These are phyloP conservation scores for Reutealis trisperma DNA, from an alignment of 345 rosid species.

Conservation along the genomic window DNA sequence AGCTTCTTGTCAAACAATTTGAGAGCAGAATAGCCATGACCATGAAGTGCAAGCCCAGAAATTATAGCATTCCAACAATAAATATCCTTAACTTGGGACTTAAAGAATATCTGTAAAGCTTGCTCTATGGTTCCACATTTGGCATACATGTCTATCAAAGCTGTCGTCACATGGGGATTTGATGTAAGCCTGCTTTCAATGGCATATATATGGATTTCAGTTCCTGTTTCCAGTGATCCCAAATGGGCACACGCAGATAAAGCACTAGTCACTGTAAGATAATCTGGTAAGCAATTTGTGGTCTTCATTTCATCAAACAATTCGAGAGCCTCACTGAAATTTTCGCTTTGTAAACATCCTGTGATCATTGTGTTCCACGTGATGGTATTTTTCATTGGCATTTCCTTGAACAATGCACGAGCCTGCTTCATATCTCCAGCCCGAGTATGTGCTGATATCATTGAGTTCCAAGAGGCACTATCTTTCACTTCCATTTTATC, in stretches of 20 bases:
- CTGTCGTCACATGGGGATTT: conserved; percentile 23
- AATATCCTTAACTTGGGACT: conserved; percentile 26
- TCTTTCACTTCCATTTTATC: conserved; percentile 22
- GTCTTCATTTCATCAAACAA: conserved; percentile 30
- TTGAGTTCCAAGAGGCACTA: conserved; percentile 30
- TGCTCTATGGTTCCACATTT: conserved; percentile 33
- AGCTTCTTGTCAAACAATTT: conserved; percentile 8
- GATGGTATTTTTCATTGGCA: conserved; percentile 17
- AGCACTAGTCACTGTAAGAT: conserved; percentile 21
- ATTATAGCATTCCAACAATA: conserved; percentile 34
- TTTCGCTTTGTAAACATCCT: conserved; percentile 27
- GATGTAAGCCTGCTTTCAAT: conserved; percentile 17
- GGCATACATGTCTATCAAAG: conserved; percentile 32
- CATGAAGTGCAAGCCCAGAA: conserved; percentile 27
- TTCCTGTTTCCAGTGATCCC: conserved; percentile 27
- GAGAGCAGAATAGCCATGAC: conserved; percentile 26
- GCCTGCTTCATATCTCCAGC: conserved; percentile 25
- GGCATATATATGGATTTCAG: conserved; percentile 11
- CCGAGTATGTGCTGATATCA: conserved; percentile 13
- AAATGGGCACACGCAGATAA: conserved; percentile 30
- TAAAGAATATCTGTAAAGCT: conserved; percentile 14
- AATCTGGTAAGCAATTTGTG: conserved; percentile 15
- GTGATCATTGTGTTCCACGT: conserved; percentile 34
- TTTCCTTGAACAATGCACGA: conserved; percentile 17
- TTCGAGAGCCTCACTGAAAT: conserved; percentile 10